phyloP scores from a whole-genome alignment of 1,284 basidiomycete species.

The Veloboletus limbatus region DNA sequence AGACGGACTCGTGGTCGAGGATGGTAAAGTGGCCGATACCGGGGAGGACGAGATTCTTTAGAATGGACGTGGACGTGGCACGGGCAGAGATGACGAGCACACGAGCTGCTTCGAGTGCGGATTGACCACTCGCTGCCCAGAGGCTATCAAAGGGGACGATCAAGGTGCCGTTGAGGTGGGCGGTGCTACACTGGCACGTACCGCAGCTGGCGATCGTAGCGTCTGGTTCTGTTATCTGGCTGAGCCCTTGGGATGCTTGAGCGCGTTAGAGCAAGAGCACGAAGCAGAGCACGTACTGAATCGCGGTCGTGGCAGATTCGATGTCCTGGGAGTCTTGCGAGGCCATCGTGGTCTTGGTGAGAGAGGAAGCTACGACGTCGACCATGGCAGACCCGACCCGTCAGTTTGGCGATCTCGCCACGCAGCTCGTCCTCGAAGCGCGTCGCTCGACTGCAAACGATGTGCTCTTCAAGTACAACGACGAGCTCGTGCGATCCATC shows the following conservation, averaged over 20 bases:
- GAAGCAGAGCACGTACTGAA: slow-evolving; percentile 39
- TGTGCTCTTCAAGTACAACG: slow-evolving; percentile 90
- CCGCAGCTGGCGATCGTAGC: slow-evolving; percentile 92
- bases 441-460: slow-evolving; percentile 80
- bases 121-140: slow-evolving; percentile 94
- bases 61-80: slow-evolving; percentile 79
- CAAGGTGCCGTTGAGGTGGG: neutral
- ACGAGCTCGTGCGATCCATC: slow-evolving; percentile 80
- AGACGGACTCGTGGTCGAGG: slow-evolving; percentile 64
- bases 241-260: slow-evolving; percentile 33
- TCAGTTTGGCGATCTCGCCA: slow-evolving; percentile 81
- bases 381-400: slow-evolving; percentile 35
- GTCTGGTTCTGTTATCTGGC: slow-evolving; percentile 83
- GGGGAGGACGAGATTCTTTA: slow-evolving; percentile 95
- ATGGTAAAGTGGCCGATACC: slow-evolving; percentile 92
- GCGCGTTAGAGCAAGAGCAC: neutral
- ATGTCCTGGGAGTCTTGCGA: slow-evolving; percentile 48
- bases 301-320: slow-evolving; percentile 47
- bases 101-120: slow-evolving; percentile 83
- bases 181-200: no score
- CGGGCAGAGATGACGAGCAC: slow-evolving; percentile 80
- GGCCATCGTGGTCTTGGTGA: slow-evolving; percentile 24
- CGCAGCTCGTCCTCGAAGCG: slow-evolving; percentile 84
- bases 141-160: slow-evolving; percentile 50
- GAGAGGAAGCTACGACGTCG: neutral